phyloP scores from a whole-genome alignment of 441 rosid genomes.

The Gossypium laxum region DNA sequence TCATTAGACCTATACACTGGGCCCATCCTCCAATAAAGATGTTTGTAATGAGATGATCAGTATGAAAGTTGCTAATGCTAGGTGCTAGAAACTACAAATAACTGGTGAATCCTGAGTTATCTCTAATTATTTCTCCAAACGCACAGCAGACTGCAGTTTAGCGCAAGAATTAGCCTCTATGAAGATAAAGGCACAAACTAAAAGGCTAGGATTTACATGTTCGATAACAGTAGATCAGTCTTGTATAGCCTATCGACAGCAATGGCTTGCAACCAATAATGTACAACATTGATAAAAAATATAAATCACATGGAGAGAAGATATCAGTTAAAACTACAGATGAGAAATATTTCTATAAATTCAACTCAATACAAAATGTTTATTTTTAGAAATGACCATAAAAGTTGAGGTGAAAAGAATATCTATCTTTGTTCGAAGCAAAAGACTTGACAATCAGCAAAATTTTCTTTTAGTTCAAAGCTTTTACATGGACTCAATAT shows the following conservation, averaged over 20 bases:
- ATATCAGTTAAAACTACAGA: neutral
- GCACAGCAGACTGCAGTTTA: neutral
- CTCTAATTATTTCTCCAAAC: neutral
- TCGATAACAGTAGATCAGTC: neutral
- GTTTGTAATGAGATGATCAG: neutral
- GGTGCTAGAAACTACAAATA: neutral
- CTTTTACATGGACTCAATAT: neutral
- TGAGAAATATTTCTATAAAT: neutral
- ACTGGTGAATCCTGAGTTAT: neutral
- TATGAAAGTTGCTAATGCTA: neutral
- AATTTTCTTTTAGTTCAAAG: neutral
- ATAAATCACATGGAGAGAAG: neutral
- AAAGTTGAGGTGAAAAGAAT: neutral
- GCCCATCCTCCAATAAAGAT: neutral
- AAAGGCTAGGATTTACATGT: neutral
- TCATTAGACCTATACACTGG: neutral
- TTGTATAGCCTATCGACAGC: neutral
- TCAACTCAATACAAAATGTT: neutral
- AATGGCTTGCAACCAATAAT: neutral
- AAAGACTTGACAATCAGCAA: neutral
- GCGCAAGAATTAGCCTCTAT: neutral
- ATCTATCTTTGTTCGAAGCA: neutral
- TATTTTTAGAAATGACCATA: neutral
- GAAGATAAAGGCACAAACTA: neutral
- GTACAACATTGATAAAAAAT: neutral